Evolutionary conservation across 83 land plant species (phyloP).

Genomic region (Thuja plicata): DNA sequence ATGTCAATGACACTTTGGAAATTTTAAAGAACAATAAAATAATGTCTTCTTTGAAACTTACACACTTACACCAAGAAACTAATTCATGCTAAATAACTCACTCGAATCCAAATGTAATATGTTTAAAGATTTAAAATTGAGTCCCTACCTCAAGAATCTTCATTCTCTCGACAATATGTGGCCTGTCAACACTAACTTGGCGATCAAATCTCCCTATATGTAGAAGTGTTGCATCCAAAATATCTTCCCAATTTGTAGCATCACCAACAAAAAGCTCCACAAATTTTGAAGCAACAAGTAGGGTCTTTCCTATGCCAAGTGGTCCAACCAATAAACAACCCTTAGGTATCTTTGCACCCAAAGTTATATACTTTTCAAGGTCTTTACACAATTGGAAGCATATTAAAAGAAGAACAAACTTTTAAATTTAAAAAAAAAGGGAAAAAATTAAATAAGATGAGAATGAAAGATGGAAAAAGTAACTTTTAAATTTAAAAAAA

Average conservation of each 20-base stretch:
- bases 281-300: slow-evolving; percentile 95
- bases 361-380: slow-evolving; percentile 95
- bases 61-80: not conserved
- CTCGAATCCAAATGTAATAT: not conserved
- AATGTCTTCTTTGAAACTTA: not conserved
- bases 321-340: slow-evolving; percentile 96
- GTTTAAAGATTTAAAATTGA: not conserved
- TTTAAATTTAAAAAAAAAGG: no score
- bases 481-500: no score
- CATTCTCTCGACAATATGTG: slow-evolving; percentile 27
- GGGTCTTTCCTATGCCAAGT: slow-evolving; percentile 97
- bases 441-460: no score
- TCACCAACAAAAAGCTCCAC: slow-evolving; percentile 97
- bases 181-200: slow-evolving; percentile 96
- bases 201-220: slow-evolving; percentile 99
- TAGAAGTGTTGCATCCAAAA: slow-evolving; percentile 88
- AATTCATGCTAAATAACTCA: not conserved
- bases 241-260: slow-evolving; percentile 96
- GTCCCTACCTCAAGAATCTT: slow-evolving; percentile 82
- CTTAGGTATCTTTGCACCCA: slow-evolving; percentile 97
- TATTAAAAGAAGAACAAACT: no score
- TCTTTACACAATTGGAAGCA: slow-evolving; percentile 33
- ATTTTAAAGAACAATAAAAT: not conserved
- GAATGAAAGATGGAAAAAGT: no score
- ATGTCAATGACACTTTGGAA: not conserved